These are phyloP conservation scores for Avena insularis DNA, from an alignment of 176 grass and related monocot genomes.

Conservation along the genomic window DNA sequence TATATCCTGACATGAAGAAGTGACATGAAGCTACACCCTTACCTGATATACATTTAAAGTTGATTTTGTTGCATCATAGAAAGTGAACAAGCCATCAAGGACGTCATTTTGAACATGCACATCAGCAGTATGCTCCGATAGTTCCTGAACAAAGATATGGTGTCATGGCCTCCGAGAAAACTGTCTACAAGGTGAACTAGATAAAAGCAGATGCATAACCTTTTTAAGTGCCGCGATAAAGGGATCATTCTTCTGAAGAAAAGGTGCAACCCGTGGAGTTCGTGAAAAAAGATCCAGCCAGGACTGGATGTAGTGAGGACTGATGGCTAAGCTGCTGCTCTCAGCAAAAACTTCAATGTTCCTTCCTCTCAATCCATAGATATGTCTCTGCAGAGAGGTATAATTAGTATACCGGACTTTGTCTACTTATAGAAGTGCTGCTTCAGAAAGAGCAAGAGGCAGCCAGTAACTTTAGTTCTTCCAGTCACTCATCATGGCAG, in stretches of 20 bases:
- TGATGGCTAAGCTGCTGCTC: conserved; percentile 84
- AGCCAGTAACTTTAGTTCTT: conserved; percentile 19
- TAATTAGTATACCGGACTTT: conserved; percentile 18
- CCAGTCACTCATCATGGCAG: conserved; percentile 17
- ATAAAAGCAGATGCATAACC: conserved; percentile 44
- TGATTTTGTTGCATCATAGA: conserved; percentile 88
- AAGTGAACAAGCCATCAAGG: conserved; percentile 91
- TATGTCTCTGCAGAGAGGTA: conserved; percentile 76
- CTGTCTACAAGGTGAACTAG: conserved; percentile 13
- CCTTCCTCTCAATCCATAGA: conserved; percentile 83
- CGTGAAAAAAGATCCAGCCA: conserved; percentile 91
- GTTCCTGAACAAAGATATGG: conserved; percentile 62
- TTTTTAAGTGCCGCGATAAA: conserved; percentile 82
- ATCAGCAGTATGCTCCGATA: conserved; percentile 80
- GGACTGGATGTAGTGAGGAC: conserved; percentile 70
- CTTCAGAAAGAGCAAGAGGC: conserved; percentile 23
- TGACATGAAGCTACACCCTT: conserved; percentile 22
- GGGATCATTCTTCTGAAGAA: conserved; percentile 88
- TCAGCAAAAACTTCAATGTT: conserved; percentile 89
- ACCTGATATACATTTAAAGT: conserved; percentile 94
- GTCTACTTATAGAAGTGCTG: not conserved
- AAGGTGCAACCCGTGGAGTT: conserved; percentile 93
- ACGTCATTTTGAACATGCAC: conserved; percentile 84
- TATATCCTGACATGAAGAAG: conserved; percentile 28
- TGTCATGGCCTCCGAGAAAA: conserved; percentile 38